These are phyloP conservation scores for Lecanicillium sp. DNA, from an alignment of 2,329 filamentous ascomycete species.

Conservation along the genomic window DNA sequence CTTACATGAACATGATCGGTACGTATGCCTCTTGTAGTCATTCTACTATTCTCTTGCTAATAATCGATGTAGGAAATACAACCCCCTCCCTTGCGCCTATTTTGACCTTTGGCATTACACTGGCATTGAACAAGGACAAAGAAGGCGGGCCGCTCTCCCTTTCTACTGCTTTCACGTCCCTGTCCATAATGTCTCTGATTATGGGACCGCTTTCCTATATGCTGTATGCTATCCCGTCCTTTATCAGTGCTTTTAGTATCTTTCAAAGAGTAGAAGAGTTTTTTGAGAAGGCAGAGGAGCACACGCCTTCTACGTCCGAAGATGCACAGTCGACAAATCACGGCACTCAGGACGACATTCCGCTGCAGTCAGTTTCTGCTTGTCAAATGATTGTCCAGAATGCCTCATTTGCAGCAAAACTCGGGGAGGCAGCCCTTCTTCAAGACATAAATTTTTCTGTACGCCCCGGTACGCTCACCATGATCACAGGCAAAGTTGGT, in stretches of 20 bases:
- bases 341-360: neutral
- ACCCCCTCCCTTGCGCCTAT: constrained; percentile 10
- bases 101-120: constrained; percentile 14
- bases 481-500: constrained; percentile 13
- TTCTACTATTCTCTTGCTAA: neutral
- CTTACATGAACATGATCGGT: constrained; percentile 11
- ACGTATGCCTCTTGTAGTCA: neutral
- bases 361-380: neutral
- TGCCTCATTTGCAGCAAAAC: constrained; percentile 3
- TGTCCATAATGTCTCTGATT: constrained; percentile 16
- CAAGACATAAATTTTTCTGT: constrained; percentile 7
- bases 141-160: constrained; percentile 3
- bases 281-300: constrained; percentile 2
- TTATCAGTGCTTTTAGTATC: constrained; percentile 15
- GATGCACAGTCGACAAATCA: too few relatives aligned
- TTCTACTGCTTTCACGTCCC: constrained; percentile 14
- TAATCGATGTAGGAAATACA: constrained; percentile 5
- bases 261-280: constrained; percentile 16
- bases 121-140: constrained; percentile 6
- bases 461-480: constrained; percentile 4
- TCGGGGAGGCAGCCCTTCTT: constrained; percentile 4
- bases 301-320: too few relatives aligned
- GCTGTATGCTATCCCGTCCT: constrained; percentile 13
- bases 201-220: constrained; percentile 13
- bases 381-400: neutral